Evolutionary conservation across 2,329 filamentous ascomycete genomes (phyloP), one percentile per base, ranked within the genome.

Genomic region (Paecilomyces sp.): DNA sequence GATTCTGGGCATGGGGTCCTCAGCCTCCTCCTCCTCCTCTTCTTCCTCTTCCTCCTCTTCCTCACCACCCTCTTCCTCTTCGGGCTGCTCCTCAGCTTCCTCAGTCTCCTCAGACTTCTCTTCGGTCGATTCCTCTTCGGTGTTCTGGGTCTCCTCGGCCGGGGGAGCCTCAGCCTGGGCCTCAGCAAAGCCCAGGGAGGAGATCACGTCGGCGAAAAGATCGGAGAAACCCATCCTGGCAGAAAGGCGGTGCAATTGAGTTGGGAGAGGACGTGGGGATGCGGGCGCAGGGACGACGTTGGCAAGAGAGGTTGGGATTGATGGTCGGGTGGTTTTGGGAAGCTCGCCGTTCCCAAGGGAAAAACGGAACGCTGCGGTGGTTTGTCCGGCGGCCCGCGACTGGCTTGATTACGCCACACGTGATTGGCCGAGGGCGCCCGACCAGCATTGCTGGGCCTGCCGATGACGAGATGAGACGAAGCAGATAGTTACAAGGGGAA

Each of bases 1-100:
- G 63, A 97, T 79, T 77, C 85, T 85, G 63, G 92, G 90, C 85
- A 96, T 95, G 69, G 88, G 87, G 76, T 97, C 93, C 68, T 88
- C 87, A 63, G 85, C 80, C 80, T 94, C 90, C 65, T 92, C 89
- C 63, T 91, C 88, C 62, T 92, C 90, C 57, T 94, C 90, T 61
- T 92, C 90, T 22, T 91, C 88, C 36, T 89, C 88, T 34, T 88
- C 87, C 52, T 89, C 88, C 28, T 87, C 88, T 52, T 87, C 86
- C 25, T 84, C 86, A 33, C 84, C 85, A 36, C 83, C 85, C 28
- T 81, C 85, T 18, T 83, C 82, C 24, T 81, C 82, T 50, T 78
- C 80, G 8, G 78, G 82, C 50, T 78, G 79, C 52, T 81, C 83
- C 22, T 78, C 78, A 47, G 64, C 72, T 64, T 75, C 71, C 61